Conservation (phyloP, 2,329 filamentous ascomycete species). For the Exophiala bonariae region DNA sequence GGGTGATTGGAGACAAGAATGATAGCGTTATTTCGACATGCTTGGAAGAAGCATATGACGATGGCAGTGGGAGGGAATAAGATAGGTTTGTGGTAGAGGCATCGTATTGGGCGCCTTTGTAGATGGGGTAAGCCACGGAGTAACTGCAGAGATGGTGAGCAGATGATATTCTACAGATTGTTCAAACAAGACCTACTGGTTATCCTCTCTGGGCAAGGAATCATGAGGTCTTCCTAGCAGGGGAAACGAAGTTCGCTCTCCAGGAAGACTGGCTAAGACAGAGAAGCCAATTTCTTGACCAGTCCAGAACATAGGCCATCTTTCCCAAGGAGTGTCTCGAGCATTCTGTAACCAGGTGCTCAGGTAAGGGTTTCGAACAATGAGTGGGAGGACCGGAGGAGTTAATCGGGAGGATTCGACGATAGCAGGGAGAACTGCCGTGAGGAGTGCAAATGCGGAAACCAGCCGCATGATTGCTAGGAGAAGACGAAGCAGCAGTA, state of each 20-base stretch:
- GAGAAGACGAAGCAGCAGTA: background rate
- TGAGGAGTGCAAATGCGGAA: conserved; percentile 22
- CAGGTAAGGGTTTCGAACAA: conserved; percentile 73
- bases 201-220: conserved; percentile 60
- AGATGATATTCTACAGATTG: conserved; percentile 28
- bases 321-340: conserved; percentile 72
- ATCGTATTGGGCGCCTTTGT: conserved; percentile 64
- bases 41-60: conserved; percentile 34
- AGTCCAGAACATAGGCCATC: conserved; percentile 86
- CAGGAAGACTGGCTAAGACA: conserved; percentile 62
- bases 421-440: conserved; percentile 17
- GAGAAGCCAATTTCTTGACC: conserved; percentile 67
- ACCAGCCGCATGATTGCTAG: conserved; percentile 25
- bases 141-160: conserved; percentile 45
- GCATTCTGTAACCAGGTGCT: conserved; percentile 69
- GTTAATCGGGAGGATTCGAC: conserved; percentile 26
- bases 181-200: conserved; percentile 58
- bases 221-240: conserved; percentile 67
- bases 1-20: conserved; percentile 75
- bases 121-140: conserved; percentile 59
- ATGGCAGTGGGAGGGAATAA: conserved; percentile 56
- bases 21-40: conserved; percentile 57
- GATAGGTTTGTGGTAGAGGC: conserved; percentile 70
- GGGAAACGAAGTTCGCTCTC: conserved; percentile 62
- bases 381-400: conserved; percentile 69